A percentile compares a stretch with the other conserved stretches of the same genome.
phyloP scores from a whole-genome alignment of 164 flowering plant species.

The Stephania cephalantha region DNA sequence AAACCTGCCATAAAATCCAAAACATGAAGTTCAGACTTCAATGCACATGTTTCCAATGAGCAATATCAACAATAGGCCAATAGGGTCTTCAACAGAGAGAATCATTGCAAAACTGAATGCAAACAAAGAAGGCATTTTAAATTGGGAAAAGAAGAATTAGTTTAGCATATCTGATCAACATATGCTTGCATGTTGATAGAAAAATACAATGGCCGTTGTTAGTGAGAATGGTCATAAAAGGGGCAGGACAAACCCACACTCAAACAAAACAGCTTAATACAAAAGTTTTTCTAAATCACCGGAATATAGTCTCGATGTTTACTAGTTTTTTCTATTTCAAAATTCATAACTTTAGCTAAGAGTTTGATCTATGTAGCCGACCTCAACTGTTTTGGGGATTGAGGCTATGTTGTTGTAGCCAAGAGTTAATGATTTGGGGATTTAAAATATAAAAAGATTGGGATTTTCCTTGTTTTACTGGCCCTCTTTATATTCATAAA shows the following conservation, averaged over 20 bases:
- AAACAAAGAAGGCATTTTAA: neutral
- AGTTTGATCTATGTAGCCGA: no score
- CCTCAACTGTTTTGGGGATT: no score
- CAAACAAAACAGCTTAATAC: neutral
- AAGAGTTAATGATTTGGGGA: no score
- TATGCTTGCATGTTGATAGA: neutral
- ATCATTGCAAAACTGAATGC: neutral
- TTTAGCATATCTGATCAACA: neutral
- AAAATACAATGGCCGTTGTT: neutral
- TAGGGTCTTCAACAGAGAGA: neutral
- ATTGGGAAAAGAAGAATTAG: neutral
- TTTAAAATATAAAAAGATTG: neutral
- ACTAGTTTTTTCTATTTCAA: no score
- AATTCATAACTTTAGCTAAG: neutral
- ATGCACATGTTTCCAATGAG: neutral
- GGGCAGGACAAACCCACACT: neutral
- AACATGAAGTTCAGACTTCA: neutral
- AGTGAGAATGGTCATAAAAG: neutral
- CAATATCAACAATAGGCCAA: neutral
- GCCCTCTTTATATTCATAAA: neutral
- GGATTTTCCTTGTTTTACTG: neutral
- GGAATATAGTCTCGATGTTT: neutral
- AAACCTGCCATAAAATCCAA: slow-evolving; percentile 32
- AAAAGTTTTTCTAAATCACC: neutral
- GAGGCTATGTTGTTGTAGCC: no score